phyloP scores from a whole-genome alignment of 2,329 filamentous ascomycete genomes.

The Escovopsis sp. region DNA sequence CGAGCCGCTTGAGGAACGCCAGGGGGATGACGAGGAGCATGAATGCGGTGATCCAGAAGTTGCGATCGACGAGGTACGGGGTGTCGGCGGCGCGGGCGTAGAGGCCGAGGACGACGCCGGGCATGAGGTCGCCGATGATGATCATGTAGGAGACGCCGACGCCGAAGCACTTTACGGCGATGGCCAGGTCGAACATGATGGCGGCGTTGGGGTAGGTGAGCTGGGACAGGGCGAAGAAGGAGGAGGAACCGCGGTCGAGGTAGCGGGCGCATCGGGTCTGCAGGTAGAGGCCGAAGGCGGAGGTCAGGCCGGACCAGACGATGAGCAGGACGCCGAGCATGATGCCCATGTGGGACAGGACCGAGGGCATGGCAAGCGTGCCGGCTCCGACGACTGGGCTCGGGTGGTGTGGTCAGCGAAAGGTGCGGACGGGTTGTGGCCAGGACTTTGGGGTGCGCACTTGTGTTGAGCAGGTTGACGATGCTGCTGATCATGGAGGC shows the following conservation, averaged over 20 bases:
- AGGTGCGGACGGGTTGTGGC: background rate
- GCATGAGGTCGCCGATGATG: slow-evolving; percentile 97
- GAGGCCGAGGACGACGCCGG: slow-evolving; percentile 78
- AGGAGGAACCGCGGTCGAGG: slow-evolving; percentile 73
- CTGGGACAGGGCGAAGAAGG: slow-evolving; percentile 94
- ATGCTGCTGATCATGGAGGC: slow-evolving; percentile 84
- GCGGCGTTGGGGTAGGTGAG: slow-evolving; percentile 94
- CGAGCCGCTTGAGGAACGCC: slow-evolving; percentile 77
- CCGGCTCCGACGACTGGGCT: slow-evolving; percentile 74
- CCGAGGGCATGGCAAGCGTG: slow-evolving; percentile 87
- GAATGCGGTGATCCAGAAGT: slow-evolving; percentile 97
- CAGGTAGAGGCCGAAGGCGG: slow-evolving; percentile 87
- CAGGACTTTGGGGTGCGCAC: slow-evolving; percentile 31
- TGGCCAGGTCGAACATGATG: slow-evolving; percentile 88
- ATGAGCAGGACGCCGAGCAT: slow-evolving; percentile 71
- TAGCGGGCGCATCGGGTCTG: slow-evolving; percentile 89
- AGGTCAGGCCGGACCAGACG: slow-evolving; percentile 76
- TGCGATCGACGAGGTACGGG: slow-evolving; percentile 69
- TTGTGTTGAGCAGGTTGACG: slow-evolving; percentile 93
- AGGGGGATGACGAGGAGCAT: slow-evolving; percentile 94
- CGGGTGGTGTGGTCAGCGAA: slow-evolving; percentile 1
- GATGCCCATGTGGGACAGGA: slow-evolving; percentile 91
- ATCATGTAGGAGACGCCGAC: slow-evolving; percentile 96
- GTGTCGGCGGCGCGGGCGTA: slow-evolving; percentile 43
- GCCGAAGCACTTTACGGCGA: slow-evolving; percentile 95